Conservation (phyloP, 129 eudicot species). For the Chrysanthemum makinoi region DNA sequence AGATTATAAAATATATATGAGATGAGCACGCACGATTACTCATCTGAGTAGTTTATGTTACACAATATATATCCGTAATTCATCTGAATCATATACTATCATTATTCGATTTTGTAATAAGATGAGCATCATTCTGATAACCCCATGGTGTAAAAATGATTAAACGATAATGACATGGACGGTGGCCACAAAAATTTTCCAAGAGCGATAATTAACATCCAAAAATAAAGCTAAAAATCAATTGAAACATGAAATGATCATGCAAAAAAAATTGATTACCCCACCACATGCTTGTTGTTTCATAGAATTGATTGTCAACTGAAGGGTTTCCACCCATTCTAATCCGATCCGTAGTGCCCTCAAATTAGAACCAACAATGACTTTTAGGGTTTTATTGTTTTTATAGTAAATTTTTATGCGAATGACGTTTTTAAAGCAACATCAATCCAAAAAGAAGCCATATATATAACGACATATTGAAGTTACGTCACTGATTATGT, state of each 20-base stretch:
- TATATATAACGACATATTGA: background rate
- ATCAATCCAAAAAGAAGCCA: background rate
- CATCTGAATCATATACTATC: too few relatives aligned
- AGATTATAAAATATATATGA: too few relatives aligned
- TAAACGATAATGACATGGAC: too few relatives aligned
- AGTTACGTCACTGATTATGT: background rate
- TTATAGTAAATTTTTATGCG: conserved; percentile 5
- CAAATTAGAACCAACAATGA: conserved; percentile 14
- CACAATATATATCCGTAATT: too few relatives aligned
- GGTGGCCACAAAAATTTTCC: too few relatives aligned
- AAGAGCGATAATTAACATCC: too few relatives aligned
- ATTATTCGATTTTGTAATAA: too few relatives aligned
- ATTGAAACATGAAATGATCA: background rate
- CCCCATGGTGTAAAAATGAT: background rate
- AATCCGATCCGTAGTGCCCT: background rate
- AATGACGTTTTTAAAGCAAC: background rate
- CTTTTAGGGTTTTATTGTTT: conserved; percentile 7
- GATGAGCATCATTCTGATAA: background rate
- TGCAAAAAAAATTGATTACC: conserved; percentile 7
- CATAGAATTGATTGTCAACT: conserved; percentile 17
- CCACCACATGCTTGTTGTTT: conserved; percentile 19
- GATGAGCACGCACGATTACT: too few relatives aligned
- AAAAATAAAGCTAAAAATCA: background rate
- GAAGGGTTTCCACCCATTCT: conserved; percentile 14
- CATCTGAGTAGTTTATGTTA: too few relatives aligned